phyloP scores from a whole-genome alignment of 1,284 basidiomycete species.

The Somion occarium region DNA sequence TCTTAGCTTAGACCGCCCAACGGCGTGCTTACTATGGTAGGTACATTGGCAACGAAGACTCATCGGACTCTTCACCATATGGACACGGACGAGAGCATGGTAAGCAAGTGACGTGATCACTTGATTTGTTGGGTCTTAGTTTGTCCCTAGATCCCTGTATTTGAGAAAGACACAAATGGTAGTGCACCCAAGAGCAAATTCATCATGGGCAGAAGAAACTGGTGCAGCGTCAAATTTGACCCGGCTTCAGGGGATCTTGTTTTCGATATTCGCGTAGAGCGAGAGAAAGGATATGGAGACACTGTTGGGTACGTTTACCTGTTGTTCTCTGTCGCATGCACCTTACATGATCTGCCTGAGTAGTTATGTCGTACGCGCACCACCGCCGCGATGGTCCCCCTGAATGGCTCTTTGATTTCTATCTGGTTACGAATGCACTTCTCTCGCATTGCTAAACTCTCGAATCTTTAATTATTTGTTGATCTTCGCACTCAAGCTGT shows the following conservation, averaged over 20 bases:
- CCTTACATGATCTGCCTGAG: neutral
- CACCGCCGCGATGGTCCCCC: slow-evolving; percentile 44
- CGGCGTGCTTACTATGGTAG: slow-evolving; percentile 78
- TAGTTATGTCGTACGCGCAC: slow-evolving; percentile 34
- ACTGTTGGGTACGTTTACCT: slow-evolving; percentile 66
- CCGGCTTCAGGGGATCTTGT: slow-evolving; percentile 57
- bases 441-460: neutral
- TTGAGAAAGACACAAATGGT: slow-evolving; percentile 76
- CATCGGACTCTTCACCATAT: slow-evolving; percentile 79
- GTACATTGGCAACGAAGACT: slow-evolving; percentile 73
- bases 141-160: slow-evolving; percentile 65
- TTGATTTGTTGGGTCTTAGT: neutral
- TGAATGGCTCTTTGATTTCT: neutral
- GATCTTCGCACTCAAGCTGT: too few relatives aligned
- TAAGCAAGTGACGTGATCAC: slow-evolving; percentile 24
- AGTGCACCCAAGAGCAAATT: slow-evolving; percentile 61
- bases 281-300: slow-evolving; percentile 71
- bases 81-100: slow-evolving; percentile 85
- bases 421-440: neutral
- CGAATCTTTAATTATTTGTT: too few relatives aligned
- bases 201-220: slow-evolving; percentile 89
- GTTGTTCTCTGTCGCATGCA: too few relatives aligned
- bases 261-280: slow-evolving; percentile 91
- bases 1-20: slow-evolving; percentile 58
- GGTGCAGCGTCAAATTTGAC: slow-evolving; percentile 75